Evolutionary conservation across 192 early-diverging fungal genomes (phyloP), one percentile per base, ranked within the genome.

Genomic region (Umbelopsis isabellina): DNA sequence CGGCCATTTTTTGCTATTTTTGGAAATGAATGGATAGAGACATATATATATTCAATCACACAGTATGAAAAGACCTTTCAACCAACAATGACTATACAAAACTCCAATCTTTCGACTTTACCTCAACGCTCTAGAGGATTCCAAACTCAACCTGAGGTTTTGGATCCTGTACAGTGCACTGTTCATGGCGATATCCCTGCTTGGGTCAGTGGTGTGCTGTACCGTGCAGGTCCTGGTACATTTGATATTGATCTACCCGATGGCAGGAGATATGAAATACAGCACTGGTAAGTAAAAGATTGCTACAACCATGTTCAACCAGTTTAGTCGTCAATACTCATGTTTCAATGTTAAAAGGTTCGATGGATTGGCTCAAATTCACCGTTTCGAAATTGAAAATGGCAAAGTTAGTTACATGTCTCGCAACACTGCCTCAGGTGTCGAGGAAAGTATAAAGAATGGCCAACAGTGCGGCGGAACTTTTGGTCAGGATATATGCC

Each of bases 361-460:
- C n/a, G 55, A 61, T 15, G 55, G 55, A 27, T 25, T 61, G 25
- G 55, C 55, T 61, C 55, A 61, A n/a, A 61, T 61, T 25, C 55
- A 61, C 15, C 25, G 55, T 18, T 61, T 61, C 18, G 55, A 61
- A 4, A 61, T 61, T 13, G 30, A 33, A 12, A 61, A 61, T 33
- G 55, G 33, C 12, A 61, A 61, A 18, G 55, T 61, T 13, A 61
- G 27, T 16, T 61, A 61, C 30, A 61, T 22, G 25, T 61, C 55
- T 35, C 55, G 55, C 4, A 61, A 61, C 25, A 61, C 55, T 7
- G 25, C 55, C 12, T 18, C 55, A 10, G 55, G 13, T 15, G 27
- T 61, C 5, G 27, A 61, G 11, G 13, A 61, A 33, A 2, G 2
- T 33, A 61, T 61, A 12, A 16, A 25, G 11, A 15, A 61, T 15